phyloP scores from a whole-genome alignment of 139 green algal genomes.

The Chlamydomonas incerta region DNA sequence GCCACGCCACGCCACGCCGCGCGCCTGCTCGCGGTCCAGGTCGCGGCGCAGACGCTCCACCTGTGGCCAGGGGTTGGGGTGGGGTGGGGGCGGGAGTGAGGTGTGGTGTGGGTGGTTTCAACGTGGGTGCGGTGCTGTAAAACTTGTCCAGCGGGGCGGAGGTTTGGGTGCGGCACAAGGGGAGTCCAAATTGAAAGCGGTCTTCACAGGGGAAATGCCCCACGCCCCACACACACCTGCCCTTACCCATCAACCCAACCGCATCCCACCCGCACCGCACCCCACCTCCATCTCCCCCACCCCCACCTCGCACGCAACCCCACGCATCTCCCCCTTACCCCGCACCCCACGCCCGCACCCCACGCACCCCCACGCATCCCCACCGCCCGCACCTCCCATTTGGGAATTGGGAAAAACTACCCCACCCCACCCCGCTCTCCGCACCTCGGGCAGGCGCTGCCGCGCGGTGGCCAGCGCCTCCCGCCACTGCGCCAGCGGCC shows the following conservation, averaged over 20 bases:
- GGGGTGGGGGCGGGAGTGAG: not conserved
- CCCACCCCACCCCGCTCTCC: not conserved
- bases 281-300: too few relatives aligned
- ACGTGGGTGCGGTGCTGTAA: too few relatives aligned
- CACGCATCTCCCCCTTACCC: not conserved
- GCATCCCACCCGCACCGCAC: too few relatives aligned
- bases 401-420: too few relatives aligned
- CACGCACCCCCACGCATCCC: not conserved
- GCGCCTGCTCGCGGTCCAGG: constrained; percentile 7
- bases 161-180: too few relatives aligned
- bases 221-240: too few relatives aligned
- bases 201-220: too few relatives aligned
- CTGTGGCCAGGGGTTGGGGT: not conserved
- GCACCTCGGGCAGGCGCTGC: constrained; percentile 34
- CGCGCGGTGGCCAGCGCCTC: constrained; percentile 48
- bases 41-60: constrained; percentile 25
- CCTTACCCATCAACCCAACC: too few relatives aligned
- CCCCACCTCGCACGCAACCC: too few relatives aligned
- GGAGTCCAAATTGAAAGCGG: too few relatives aligned
- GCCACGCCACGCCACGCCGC: too few relatives aligned
- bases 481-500: constrained; percentile 42
- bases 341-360: not conserved
- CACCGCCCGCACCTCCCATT: not conserved
- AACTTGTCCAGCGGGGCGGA: too few relatives aligned
- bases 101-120: not conserved